Evolutionary conservation across 164 flowering plant species (phyloP).

Genomic region (Houttuynia cordata): DNA sequence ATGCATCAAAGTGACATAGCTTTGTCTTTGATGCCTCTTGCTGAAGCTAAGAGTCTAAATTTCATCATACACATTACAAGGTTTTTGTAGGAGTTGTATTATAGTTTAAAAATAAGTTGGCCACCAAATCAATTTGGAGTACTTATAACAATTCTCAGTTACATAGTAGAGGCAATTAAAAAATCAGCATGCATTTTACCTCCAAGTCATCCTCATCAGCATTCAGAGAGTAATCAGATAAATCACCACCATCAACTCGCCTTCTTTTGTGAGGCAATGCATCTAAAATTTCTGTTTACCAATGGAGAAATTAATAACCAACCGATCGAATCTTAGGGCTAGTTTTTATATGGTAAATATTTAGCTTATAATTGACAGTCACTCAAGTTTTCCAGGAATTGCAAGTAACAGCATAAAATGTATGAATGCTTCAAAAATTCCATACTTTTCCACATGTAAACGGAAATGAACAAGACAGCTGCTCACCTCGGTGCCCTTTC

Average conservation of each 20-base stretch:
- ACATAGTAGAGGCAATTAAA: not conserved
- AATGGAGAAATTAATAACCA: not conserved
- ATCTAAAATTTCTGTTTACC: constrained; percentile 58
- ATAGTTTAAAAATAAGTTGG: not conserved
- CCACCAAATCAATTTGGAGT: not conserved
- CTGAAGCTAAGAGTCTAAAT: too few species aligned
- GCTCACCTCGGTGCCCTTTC: constrained; percentile 78
- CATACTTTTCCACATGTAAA: too few species aligned
- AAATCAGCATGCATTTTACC: constrained; percentile 22
- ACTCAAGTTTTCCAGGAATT: not conserved
- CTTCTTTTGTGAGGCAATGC: constrained; percentile 69
- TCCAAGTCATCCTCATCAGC: constrained; percentile 38
- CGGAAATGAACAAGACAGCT: not conserved
- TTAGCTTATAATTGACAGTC: not conserved
- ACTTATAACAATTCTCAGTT: not conserved
- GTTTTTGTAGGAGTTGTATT: not conserved
- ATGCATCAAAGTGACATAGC: too few species aligned
- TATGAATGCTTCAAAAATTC: too few species aligned
- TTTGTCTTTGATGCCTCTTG: too few species aligned
- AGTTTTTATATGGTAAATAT: not conserved
- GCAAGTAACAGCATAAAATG: not conserved
- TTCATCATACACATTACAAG: too few species aligned
- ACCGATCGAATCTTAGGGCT: not conserved
- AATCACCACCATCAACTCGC: constrained; percentile 68
- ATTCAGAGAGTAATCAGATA: constrained; percentile 29